Conservation (phyloP, 1,139 yeast genomes). For the Geotrichum bryndzae region DNA sequence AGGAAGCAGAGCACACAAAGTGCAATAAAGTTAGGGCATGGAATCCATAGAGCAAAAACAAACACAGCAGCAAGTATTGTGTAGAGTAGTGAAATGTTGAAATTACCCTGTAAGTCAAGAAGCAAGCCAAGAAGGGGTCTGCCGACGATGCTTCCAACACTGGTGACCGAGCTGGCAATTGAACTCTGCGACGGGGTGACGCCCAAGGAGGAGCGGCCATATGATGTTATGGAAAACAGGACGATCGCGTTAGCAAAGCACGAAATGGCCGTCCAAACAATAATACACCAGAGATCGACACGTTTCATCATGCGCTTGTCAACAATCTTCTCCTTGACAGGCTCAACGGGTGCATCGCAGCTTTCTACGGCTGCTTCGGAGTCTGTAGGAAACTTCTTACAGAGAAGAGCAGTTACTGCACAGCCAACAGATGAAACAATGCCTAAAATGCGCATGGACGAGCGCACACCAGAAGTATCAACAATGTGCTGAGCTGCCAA, state of each 20-base stretch:
- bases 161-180: slow-evolving; percentile 53
- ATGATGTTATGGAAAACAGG: slow-evolving; percentile 56
- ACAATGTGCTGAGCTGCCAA: slow-evolving; percentile 39
- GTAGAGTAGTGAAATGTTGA: slow-evolving; percentile 42
- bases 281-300: slow-evolving; percentile 37
- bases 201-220: slow-evolving; percentile 52
- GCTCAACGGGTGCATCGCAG: slow-evolving; percentile 17
- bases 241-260: slow-evolving; percentile 54
- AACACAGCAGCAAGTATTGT: slow-evolving; percentile 32
- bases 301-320: slow-evolving; percentile 27
- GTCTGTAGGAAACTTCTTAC: background rate
- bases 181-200: slow-evolving; percentile 52
- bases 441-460: slow-evolving; percentile 64
- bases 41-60: slow-evolving; percentile 57
- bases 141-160: slow-evolving; percentile 60
- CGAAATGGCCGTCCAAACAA: slow-evolving; percentile 53
- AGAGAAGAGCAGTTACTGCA: slow-evolving; percentile 37
- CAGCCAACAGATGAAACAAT: slow-evolving; percentile 39
- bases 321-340: slow-evolving; percentile 28
- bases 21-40: slow-evolving; percentile 49
- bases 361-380: slow-evolving; percentile 33
- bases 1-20: slow-evolving; percentile 44
- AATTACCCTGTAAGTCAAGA: slow-evolving; percentile 56
- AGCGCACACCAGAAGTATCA: slow-evolving; percentile 49
- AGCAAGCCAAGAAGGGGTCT: slow-evolving; percentile 56